A percentile compares a stretch with the other conserved stretches of the same genome.
Evolutionary conservation across 176 grass and related monocot genomes (phyloP).

Genomic region (Hsuehochloa calcarea): DNA sequence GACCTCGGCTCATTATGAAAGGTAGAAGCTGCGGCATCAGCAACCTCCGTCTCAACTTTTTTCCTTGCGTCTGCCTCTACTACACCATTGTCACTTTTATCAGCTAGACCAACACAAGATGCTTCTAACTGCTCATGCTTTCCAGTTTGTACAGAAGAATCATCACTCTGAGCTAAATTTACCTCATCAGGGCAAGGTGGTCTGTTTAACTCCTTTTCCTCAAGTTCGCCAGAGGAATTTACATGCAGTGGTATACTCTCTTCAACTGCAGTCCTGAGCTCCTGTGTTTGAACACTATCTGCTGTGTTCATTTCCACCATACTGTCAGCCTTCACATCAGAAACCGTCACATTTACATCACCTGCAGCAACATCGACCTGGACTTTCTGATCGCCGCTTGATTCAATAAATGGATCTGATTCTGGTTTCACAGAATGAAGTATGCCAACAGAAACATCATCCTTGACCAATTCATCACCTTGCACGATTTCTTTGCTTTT

Average conservation of each 20-base stretch:
- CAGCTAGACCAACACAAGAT: constrained; percentile 5
- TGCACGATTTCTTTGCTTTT: constrained; percentile 15
- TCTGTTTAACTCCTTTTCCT: not conserved
- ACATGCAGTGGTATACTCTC: not conserved
- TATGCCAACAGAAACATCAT: constrained; percentile 18
- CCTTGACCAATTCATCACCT: constrained; percentile 13
- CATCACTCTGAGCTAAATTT: constrained; percentile 18
- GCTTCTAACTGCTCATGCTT: not conserved
- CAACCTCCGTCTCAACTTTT: constrained; percentile 6
- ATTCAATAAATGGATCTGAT: constrained; percentile 19
- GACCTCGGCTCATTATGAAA: constrained; percentile 15
- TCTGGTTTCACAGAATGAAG: constrained; percentile 16
- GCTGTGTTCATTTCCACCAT: constrained; percentile 6
- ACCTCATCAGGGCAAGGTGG: not conserved
- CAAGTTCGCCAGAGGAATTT: constrained; percentile 4
- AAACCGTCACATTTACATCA: constrained; percentile 9
- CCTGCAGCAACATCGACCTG: constrained; percentile 18
- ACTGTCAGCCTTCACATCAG: constrained; percentile 15
- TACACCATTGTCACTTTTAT: constrained; percentile 24
- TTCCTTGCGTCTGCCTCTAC: constrained; percentile 7
- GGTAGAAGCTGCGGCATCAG: constrained; percentile 22
- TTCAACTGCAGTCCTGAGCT: not conserved
- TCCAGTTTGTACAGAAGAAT: constrained; percentile 26
- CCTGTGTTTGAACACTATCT: constrained; percentile 15
- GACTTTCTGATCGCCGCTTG: not conserved